Conservation (phyloP, 1,139 yeast genomes). For the Kluyveromyces sp. region DNA sequence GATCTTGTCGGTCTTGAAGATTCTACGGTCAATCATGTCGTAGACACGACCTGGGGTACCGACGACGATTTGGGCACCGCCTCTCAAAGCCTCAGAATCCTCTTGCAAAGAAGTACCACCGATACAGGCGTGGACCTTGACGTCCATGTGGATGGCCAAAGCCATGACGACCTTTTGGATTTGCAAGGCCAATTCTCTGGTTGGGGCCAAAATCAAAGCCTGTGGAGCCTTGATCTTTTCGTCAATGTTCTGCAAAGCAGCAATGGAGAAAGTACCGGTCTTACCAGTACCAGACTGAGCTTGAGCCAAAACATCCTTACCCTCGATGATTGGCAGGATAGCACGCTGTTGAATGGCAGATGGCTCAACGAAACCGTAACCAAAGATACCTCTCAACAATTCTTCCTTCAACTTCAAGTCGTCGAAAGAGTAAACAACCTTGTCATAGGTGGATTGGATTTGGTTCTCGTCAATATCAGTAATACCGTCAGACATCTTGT, state of each 20-base stretch:
- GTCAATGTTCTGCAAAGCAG: constrained; percentile 92
- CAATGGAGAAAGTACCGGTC: constrained; percentile 97
- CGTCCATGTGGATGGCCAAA: constrained; percentile 88
- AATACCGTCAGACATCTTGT: constrained; percentile 49
- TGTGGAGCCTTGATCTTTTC: constrained; percentile 62
- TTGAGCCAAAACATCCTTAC: constrained; percentile 96
- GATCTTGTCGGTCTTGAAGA: constrained; percentile 79
- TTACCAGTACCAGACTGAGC: constrained; percentile 99
- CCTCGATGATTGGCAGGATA: constrained; percentile 91
- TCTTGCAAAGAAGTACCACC: constrained; percentile 95
- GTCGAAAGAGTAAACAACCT: constrained; percentile 83
- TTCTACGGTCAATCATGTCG: constrained; percentile 95
- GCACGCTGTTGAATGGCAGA: constrained; percentile 99
- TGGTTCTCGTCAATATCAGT: constrained; percentile 76
- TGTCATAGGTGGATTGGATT: constrained; percentile 96
- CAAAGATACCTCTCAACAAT: constrained; percentile 82
- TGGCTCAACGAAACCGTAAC: constrained; percentile 97
- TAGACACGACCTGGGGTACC: constrained; percentile 99
- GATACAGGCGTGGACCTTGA: constrained; percentile 94
- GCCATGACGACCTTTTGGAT: constrained; percentile 94
- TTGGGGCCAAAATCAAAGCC: constrained; percentile 95
- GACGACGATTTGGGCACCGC: constrained; percentile 93
- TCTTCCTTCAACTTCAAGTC: constrained; percentile 77
- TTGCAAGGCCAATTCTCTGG: constrained; percentile 98
- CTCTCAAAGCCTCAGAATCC: constrained; percentile 85